Evolutionary conservation across 2,329 filamentous ascomycete genomes (phyloP).

Genomic region (Xylariaceae sp.): DNA sequence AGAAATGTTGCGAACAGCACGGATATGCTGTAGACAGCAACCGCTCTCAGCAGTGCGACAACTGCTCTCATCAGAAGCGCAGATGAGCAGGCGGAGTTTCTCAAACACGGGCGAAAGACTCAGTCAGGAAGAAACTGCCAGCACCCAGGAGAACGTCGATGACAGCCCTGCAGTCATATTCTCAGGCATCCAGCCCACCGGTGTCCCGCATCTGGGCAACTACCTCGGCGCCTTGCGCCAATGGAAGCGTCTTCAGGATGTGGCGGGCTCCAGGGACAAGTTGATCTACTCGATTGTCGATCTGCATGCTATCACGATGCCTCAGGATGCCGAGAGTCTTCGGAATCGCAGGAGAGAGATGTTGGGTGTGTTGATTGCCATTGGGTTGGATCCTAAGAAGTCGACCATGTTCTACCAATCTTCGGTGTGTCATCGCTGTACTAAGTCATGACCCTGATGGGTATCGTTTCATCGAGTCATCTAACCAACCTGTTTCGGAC

Average conservation of each 20-base stretch:
- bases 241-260: slow-evolving; percentile 78
- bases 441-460: not conserved
- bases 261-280: slow-evolving; percentile 49
- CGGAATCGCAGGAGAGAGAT: slow-evolving; percentile 64
- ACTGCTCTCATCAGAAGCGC: not conserved
- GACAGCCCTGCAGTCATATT: slow-evolving; percentile 56
- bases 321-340: slow-evolving; percentile 59
- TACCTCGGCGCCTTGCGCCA: slow-evolving; percentile 84
- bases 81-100: not conserved
- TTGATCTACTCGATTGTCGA: slow-evolving; percentile 87
- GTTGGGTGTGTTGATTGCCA: slow-evolving; percentile 73
- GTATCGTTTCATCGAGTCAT: not conserved
- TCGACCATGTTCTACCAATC: slow-evolving; percentile 81
- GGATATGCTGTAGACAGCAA: slow-evolving; percentile 12
- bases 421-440: slow-evolving; percentile 45
- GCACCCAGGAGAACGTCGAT: not conserved
- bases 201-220: slow-evolving; percentile 89
- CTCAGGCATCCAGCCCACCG: slow-evolving; percentile 95
- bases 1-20: slow-evolving; percentile 17
- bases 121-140: not conserved
- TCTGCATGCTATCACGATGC: slow-evolving; percentile 83
- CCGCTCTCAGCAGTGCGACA: slow-evolving; percentile 13
- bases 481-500: not conserved
- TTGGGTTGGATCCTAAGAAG: slow-evolving; percentile 74
- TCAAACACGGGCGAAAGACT: not conserved